Conservation (phyloP, 345 rosid species). For the Tarenaya hassleriana region DNA sequence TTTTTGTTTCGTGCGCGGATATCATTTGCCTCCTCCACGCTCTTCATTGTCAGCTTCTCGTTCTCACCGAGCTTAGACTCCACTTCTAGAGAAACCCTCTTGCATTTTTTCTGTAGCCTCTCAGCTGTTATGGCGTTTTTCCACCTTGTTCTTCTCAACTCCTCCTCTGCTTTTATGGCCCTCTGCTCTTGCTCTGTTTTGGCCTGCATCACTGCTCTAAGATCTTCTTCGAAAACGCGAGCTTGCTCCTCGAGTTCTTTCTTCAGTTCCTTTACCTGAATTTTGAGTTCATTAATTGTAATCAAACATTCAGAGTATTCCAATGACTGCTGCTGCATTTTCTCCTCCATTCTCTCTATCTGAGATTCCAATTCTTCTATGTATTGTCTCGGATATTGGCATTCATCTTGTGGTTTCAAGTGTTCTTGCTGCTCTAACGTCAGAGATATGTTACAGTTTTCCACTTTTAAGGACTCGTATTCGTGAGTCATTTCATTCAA, state of each 20-base stretch:
- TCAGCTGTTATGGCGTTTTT: conserved; percentile 65
- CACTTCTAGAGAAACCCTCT: conserved; percentile 65
- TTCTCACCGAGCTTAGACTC: conserved; percentile 56
- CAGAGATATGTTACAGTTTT: conserved; percentile 49
- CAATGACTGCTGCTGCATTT: conserved; percentile 51
- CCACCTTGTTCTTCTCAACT: conserved; percentile 62
- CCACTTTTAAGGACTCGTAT: conserved; percentile 58
- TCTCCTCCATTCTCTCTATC: conserved; percentile 54
- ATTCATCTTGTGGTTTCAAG: conserved; percentile 38
- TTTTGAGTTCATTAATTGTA: conserved; percentile 57
- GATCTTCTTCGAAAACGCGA: conserved; percentile 59
- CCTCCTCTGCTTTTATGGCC: conserved; percentile 84
- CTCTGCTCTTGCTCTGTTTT: conserved; percentile 71
- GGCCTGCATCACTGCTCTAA: conserved; percentile 46
- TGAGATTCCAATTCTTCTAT: conserved; percentile 49
- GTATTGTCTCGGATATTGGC: conserved; percentile 35
- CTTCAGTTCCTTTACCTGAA: conserved; percentile 47
- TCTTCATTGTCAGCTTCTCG: conserved; percentile 57
- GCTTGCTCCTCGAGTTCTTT: conserved; percentile 58
- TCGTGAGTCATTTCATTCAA: conserved; percentile 62
- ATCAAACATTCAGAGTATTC: conserved; percentile 57
- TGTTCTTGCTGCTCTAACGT: conserved; percentile 61
- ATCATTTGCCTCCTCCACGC: conserved; percentile 53
- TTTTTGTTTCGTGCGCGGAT: conserved; percentile 44
- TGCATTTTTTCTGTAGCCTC: conserved; percentile 74